Evolutionary conservation across 306 rosid genomes (phyloP), one percentile per base, ranked within the genome.

Genomic region (Adenanthera pavonina): DNA sequence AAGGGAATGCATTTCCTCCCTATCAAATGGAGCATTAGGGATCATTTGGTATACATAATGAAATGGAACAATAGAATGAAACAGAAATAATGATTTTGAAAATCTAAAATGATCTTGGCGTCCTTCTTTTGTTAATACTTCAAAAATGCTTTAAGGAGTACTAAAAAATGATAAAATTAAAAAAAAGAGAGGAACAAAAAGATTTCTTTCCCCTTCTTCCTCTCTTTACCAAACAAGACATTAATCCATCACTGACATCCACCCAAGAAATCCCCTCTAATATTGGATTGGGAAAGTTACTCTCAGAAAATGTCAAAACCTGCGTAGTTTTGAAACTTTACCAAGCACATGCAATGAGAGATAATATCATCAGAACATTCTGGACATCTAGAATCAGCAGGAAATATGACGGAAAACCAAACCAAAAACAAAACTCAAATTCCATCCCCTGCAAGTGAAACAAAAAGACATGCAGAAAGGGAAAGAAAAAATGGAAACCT

Each of bases 401-500:
- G 30, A 43, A 41, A 68, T 38, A 17, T 38, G 33, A 67, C 2
- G 46, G 70, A 19, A 35, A 44, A 3, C 9, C 10, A 2, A 19
- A 2, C n/a, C n/a, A n/a, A n/a, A n/a, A 25, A 9, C 7, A 13
- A 5, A 49, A 72, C 34, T 40, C 64, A 16, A 10, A 14, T 30
- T 49, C 19, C 11, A 3, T 5, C 4, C 35, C 44, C 35, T 30
- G n/a, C 47, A 43, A 52, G 41, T 34, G 57, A 69, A 70, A 17
- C 17, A 12, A 6, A 62, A 30, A 77, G 53, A 62, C 48, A 20
- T 1, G 4, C 20, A 77, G 11, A 13, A 0, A 19, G 20, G 7
- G 2, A 34, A 1, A 0, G 14, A 4, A 0, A 2, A 40, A 10
- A n/a, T 7, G 2, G 30, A 25, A 47, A 83, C 89, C 89, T 86